These are phyloP conservation scores for Delonix regia DNA, from an alignment of 306 rosid species.

Conservation along the genomic window DNA sequence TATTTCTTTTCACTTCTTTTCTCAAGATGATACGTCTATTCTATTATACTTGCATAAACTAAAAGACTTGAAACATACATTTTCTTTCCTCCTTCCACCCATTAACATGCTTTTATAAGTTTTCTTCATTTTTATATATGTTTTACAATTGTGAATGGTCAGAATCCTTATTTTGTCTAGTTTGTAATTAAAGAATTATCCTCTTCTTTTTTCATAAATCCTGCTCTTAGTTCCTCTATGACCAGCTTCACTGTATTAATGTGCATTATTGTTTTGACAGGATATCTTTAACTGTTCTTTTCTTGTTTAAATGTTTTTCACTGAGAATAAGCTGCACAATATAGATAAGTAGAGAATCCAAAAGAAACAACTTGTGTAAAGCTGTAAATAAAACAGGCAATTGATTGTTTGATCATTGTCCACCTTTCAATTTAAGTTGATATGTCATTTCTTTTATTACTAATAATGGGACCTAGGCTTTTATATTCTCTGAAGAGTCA, in stretches of 20 bases:
- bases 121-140: conserved; percentile 18
- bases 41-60: conserved; percentile 24
- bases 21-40: conserved; percentile 23
- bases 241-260: conserved; percentile 7
- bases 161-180: neutral
- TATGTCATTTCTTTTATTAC: neutral
- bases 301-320: neutral
- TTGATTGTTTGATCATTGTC: neutral
- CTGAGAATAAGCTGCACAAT: neutral
- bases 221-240: neutral
- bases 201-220: conserved; percentile 27
- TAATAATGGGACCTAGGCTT: neutral
- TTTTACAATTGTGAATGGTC: conserved; percentile 8
- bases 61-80: conserved; percentile 12
- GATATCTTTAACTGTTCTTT: conserved; percentile 17
- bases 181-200: conserved; percentile 14
- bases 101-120: conserved; percentile 5
- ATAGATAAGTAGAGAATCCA: conserved; percentile 5
- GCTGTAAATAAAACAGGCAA: conserved; percentile 7
- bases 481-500: conserved; percentile 8
- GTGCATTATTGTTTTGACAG: conserved; percentile 26
- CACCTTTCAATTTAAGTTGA: neutral
- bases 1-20: neutral
- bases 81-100: conserved; percentile 25
- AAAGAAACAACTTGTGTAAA: neutral